These are phyloP conservation scores for Steccherinum ochraceum DNA, from an alignment of 768 basidiomycete genomes.

Conservation along the genomic window DNA sequence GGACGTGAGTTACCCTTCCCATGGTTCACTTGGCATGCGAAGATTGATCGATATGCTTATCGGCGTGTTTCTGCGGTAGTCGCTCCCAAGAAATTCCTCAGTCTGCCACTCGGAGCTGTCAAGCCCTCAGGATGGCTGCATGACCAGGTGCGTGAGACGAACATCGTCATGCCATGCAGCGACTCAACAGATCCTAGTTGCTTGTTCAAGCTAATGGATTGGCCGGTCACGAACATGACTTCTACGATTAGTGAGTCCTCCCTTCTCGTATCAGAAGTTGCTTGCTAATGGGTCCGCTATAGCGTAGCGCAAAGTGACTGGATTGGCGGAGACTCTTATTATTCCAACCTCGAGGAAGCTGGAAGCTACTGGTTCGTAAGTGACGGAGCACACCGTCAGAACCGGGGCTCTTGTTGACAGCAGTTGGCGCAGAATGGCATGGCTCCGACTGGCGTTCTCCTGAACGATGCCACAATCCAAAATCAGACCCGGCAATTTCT, in stretches of 20 bases:
- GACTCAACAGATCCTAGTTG: too few relatives aligned
- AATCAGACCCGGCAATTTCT: slow-evolving; percentile 42
- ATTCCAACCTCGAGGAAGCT: slow-evolving; percentile 34
- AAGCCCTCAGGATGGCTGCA: slow-evolving; percentile 26
- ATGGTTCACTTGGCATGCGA: not conserved
- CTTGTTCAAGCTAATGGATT: slow-evolving; percentile 28
- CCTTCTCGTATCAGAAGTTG: too few relatives aligned
- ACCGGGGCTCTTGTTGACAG: too few relatives aligned
- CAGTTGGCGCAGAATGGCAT: slow-evolving; percentile 36
- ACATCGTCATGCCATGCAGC: too few relatives aligned
- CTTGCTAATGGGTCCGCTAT: too few relatives aligned
- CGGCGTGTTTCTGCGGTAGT: slow-evolving; percentile 9
- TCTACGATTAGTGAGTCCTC: slow-evolving; percentile 27
- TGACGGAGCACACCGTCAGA: too few relatives aligned
- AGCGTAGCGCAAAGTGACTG: slow-evolving; percentile 29
- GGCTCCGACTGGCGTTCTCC: slow-evolving; percentile 45
- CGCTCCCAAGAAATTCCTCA: slow-evolving; percentile 25
- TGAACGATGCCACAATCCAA: slow-evolving; percentile 39
- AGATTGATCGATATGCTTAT: not conserved
- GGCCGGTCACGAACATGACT: slow-evolving; percentile 30
- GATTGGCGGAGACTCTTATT: slow-evolving; percentile 28
- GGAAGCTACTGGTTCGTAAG: slow-evolving; percentile 56
- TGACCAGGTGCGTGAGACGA: slow-evolving; percentile 24
- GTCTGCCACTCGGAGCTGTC: slow-evolving; percentile 22
- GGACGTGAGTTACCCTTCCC: slow-evolving; percentile 3